These are phyloP conservation scores for Saccharomycopsis hybrid DNA, from an alignment of 1,139 yeast genomes.

Conservation along the genomic window DNA sequence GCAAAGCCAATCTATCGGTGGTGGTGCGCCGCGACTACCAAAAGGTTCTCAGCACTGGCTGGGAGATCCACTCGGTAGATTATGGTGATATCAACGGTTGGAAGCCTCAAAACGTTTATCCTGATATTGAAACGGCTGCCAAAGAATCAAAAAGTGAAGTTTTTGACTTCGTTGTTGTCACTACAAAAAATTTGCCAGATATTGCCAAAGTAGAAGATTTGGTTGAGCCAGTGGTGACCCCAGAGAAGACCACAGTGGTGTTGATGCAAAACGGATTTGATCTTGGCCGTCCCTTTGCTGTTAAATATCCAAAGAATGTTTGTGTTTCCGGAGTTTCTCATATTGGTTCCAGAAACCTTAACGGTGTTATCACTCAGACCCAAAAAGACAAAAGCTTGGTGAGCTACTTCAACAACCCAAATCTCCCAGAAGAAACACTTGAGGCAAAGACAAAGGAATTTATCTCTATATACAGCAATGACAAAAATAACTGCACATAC, in stretches of 20 bases:
- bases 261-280: constrained; percentile 54
- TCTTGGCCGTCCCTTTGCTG: constrained; percentile 42
- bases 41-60: constrained; percentile 39
- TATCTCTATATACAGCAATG: constrained; percentile 36
- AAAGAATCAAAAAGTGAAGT: constrained; percentile 28
- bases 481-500: constrained; percentile 29
- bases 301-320: constrained; percentile 37
- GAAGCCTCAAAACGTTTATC: constrained; percentile 44
- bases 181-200: constrained; percentile 53
- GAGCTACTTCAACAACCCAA: constrained; percentile 38
- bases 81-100: constrained; percentile 44
- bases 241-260: constrained; percentile 33
- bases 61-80: constrained; percentile 41
- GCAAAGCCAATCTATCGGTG: constrained; percentile 39
- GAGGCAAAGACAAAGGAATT: constrained; percentile 35
- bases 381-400: constrained; percentile 32
- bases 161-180: constrained; percentile 44
- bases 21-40: constrained; percentile 49
- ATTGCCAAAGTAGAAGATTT: constrained; percentile 39
- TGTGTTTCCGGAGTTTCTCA: constrained; percentile 46
- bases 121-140: constrained; percentile 37
- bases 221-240: constrained; percentile 41
- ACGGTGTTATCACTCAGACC: constrained; percentile 30
- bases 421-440: constrained; percentile 25
- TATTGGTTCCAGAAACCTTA: constrained; percentile 33